Base-by-base conservation (phyloP, 441 rosid genomes). In the Populus hybrid region DNA sequence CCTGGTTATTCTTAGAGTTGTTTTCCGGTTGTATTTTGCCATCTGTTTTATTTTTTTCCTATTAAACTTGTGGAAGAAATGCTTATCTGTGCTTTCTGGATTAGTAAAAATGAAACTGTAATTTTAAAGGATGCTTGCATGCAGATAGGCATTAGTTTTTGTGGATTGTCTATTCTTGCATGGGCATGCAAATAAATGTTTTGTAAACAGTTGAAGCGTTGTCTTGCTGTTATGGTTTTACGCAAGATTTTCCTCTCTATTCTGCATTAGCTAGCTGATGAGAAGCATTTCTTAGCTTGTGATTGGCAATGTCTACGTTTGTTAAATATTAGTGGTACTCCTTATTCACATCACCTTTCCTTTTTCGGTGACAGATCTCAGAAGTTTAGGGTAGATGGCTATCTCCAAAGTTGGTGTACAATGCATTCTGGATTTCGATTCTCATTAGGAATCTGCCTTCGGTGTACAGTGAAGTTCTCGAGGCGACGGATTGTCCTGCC, bases 351-450 rank as follows among this genome's bases (percentile, higher is more conserved):
- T 35, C 6, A 26, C 8, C 1, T 66, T 56, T 7, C 35, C 50
- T 67, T 28, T n/a, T 72, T 3, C 6, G 29, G 69, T 69, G 79
- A 71, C 79, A 79, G 85, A 53, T 78, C 38, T 24, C 81, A 78
- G 84, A 29, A 53, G 28, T 64, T 68, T 80, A 83, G 88, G 38
- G 76, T 84, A 80, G 85, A 73, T 72, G 86, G 59, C 72, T 79
- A 75, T 82, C 73, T 31, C 21, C 69, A 28, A 71, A 71, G 77
- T 74, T 36, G 76, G 75, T 73, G 68, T 77, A 59, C 53, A 74
- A 78, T 76, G 85, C 68, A 78, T 31, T 53, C 70, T 65, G 71
- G 73, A 68, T 74, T 65, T 33, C 29, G 29, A 28, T 28, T 28
- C 29, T 28, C 29, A 24, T 38, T 56, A 23, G 69, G 77, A 77